Percentiles rank a stretch among this genome's conserved stretches.
phyloP scores from a whole-genome alignment of 2,329 filamentous ascomycete species.

The Mariannaea sp. region DNA sequence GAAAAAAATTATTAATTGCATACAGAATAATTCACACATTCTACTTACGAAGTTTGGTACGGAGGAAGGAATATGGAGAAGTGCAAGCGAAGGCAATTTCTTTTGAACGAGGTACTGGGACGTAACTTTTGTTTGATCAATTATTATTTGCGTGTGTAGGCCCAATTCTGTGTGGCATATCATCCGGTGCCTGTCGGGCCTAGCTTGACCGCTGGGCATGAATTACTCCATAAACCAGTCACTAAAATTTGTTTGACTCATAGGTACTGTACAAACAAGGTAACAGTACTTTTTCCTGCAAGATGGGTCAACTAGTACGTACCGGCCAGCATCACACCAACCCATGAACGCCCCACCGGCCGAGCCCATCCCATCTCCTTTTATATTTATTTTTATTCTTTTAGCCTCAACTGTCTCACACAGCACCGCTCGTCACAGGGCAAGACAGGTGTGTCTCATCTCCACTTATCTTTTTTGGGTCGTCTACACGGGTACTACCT shows the following conservation, averaged over 20 bases:
- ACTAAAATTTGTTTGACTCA: too few species aligned
- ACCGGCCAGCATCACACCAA: neutral
- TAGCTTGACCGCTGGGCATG: too few species aligned
- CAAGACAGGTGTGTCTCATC: slow-evolving; percentile 24
- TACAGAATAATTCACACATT: too few species aligned
- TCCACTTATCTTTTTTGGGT: slow-evolving; percentile 18
- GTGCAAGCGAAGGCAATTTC: slow-evolving; percentile 14
- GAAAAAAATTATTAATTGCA: too few species aligned
- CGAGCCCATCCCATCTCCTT: slow-evolving; percentile 9
- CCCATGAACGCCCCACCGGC: slow-evolving; percentile 4
- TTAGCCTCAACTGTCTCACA: slow-evolving; percentile 21
- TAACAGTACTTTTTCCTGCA: neutral
- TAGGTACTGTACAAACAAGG: too few species aligned
- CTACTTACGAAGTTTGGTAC: neutral
- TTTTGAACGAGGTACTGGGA: slow-evolving; percentile 7
- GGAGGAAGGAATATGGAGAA: neutral
- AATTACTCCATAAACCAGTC: too few species aligned
- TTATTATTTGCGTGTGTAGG: too few species aligned
- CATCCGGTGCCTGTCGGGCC: too few species aligned
- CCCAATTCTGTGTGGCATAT: too few species aligned
- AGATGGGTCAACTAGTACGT: too few species aligned
- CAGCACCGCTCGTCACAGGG: slow-evolving; percentile 28
- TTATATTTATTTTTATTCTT: neutral
- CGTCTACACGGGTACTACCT: too few species aligned
- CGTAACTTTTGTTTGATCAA: too few species aligned